These are phyloP conservation scores for Tricholoma terreum DNA, from an alignment of 768 basidiomycete species.

Conservation along the genomic window DNA sequence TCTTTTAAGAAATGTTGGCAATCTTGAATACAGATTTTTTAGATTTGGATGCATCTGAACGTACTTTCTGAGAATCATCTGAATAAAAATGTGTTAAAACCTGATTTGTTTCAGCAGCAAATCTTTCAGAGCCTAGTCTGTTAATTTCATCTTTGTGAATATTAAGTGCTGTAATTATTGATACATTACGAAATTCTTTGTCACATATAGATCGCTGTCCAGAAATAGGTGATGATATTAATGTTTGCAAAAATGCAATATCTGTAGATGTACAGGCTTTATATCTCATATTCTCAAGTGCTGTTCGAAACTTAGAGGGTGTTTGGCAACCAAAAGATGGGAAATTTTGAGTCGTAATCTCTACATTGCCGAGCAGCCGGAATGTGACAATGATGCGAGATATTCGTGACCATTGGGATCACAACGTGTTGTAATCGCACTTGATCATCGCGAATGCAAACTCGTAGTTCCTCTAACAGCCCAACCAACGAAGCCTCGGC, in stretches of 20 bases:
- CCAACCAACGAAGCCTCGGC: too few relatives aligned
- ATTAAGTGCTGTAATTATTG: constrained; percentile 33
- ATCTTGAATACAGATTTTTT: neutral
- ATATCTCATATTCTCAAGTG: constrained; percentile 39
- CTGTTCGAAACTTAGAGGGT: constrained; percentile 24
- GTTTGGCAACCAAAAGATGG: too few relatives aligned
- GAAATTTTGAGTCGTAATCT: too few relatives aligned
- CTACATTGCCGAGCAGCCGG: too few relatives aligned
- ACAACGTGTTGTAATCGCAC: too few relatives aligned
- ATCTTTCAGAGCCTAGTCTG: constrained; percentile 20
- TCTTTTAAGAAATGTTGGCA: neutral
- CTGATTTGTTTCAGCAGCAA: constrained; percentile 25
- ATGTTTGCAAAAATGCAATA: constrained; percentile 29
- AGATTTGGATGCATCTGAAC: neutral
- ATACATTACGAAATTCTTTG: constrained; percentile 24
- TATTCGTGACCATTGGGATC: too few relatives aligned
- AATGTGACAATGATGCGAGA: too few relatives aligned
- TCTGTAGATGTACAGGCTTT: constrained; percentile 37
- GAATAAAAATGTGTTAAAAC: constrained; percentile 26
- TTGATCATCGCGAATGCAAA: too few relatives aligned
- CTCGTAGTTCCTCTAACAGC: too few relatives aligned
- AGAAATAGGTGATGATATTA: constrained; percentile 15
- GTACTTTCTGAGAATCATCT: constrained; percentile 9
- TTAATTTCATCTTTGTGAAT: constrained; percentile 32
- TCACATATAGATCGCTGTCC: constrained; percentile 5